Evolutionary conservation across 148 eudicot genomes (phyloP).

Genomic region (Camellia lanceoleosa): DNA sequence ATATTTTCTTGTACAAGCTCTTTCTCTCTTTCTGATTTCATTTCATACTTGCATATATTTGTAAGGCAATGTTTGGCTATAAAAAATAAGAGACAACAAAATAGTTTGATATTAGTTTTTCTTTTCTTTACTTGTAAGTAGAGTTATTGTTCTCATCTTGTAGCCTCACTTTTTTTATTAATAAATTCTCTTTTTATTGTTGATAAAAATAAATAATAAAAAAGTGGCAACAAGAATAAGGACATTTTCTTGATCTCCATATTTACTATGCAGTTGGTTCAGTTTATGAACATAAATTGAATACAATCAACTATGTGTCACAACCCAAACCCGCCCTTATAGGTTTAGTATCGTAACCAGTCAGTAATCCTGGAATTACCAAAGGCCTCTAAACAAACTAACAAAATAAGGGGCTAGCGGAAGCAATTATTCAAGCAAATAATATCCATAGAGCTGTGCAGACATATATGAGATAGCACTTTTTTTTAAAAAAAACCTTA

Average conservation of each 20-base stretch:
- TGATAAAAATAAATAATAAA: background rate
- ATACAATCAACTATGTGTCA: background rate
- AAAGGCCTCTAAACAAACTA: no score
- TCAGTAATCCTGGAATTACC: no score
- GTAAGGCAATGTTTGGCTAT: background rate
- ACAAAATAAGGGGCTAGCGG: no score
- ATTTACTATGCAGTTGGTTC: background rate
- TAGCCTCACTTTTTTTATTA: no score
- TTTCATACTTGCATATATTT: background rate
- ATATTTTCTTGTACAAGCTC: background rate
- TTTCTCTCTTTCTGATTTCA: background rate
- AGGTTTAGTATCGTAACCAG: no score
- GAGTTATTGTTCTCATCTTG: background rate
- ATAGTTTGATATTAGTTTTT: no score
- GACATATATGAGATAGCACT: no score
- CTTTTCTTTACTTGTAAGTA: background rate
- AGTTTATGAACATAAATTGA: background rate
- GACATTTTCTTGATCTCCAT: background rate
- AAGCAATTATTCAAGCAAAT: no score
- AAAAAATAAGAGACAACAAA: no score
- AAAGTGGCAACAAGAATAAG: background rate
- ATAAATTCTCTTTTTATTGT: background rate
- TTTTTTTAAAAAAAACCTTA: no score
- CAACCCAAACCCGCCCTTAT: no score
- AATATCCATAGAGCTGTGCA: no score